phyloP scores from a whole-genome alignment of 768 basidiomycete genomes.

The Mycena latifolia region DNA sequence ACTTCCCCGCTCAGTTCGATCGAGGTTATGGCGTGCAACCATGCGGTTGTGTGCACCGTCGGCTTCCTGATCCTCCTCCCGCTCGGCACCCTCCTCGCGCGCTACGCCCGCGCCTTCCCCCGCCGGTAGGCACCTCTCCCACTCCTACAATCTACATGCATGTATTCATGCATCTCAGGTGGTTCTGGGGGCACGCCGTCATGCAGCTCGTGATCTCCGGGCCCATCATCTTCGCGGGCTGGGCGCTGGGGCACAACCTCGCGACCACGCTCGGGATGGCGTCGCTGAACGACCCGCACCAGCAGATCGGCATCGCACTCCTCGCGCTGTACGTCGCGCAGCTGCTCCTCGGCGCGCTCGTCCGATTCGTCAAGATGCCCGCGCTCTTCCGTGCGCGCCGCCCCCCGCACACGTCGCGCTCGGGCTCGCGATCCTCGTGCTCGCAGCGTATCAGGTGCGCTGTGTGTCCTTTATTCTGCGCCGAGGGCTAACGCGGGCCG shows the following conservation, averaged over 20 bases:
- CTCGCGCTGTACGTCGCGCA: constrained; percentile 68
- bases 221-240: constrained; percentile 67
- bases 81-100: constrained; percentile 64
- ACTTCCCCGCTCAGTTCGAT: constrained; percentile 39
- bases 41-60: constrained; percentile 63
- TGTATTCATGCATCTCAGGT: constrained; percentile 44
- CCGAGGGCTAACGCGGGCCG: not conserved
- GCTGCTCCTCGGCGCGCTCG: constrained; percentile 58
- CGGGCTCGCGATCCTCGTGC: constrained; percentile 65
- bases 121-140: constrained; percentile 48
- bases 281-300: constrained; percentile 58
- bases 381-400: constrained; percentile 50
- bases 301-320: constrained; percentile 65
- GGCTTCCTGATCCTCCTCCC: constrained; percentile 73
- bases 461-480: not conserved
- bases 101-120: constrained; percentile 66
- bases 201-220: constrained; percentile 64
- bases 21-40: constrained; percentile 55
- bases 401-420: constrained; percentile 66
- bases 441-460: constrained; percentile 65
- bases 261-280: constrained; percentile 44
- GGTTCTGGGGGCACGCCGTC: constrained; percentile 63
- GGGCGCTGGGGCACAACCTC: constrained; percentile 56
- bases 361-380: constrained; percentile 65
- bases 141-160: not conserved